Evolutionary conservation across 331 rosid genomes (phyloP).

Genomic region (Phaseolus coccineus): DNA sequence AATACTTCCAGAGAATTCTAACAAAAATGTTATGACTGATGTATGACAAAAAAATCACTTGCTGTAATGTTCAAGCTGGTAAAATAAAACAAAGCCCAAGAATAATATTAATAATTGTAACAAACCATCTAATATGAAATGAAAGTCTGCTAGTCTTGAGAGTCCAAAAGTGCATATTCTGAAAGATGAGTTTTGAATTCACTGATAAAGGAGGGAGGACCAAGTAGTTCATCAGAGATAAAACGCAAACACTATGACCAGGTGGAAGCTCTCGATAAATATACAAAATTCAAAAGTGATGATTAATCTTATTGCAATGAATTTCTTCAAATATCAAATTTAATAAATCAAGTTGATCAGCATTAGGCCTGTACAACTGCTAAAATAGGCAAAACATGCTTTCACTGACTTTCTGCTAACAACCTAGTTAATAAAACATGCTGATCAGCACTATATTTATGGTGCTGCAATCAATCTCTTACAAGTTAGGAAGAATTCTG

Average conservation of each 20-base stretch:
- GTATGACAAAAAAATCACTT: background rate
- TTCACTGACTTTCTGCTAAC: constrained; percentile 4
- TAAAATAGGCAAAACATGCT: background rate
- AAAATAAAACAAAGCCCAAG: background rate
- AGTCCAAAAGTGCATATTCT: background rate
- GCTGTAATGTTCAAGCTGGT: constrained; percentile 14
- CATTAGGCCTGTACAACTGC: constrained; percentile 19
- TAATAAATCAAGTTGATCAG: constrained; percentile 30
- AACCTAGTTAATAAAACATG: background rate
- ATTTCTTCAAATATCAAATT: constrained; percentile 25
- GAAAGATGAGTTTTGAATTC: background rate
- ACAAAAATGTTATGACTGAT: constrained; percentile 6
- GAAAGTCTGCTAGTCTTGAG: background rate
- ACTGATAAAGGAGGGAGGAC: constrained; percentile 4
- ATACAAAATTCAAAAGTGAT: background rate
- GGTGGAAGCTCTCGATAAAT: background rate
- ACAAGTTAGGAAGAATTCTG: constrained; percentile 7
- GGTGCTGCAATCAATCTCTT: background rate
- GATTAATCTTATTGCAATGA: constrained; percentile 22
- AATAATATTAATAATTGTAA: constrained; percentile 1
- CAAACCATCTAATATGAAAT: background rate
- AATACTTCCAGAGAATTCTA: constrained; percentile 17
- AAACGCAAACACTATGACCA: background rate
- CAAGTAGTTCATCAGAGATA: constrained; percentile 2
- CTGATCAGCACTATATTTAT: background rate